Evolutionary conservation across 2,329 filamentous ascomycete species (phyloP), one percentile per base, ranked within the genome.

Genomic region (Fusarium irregulare): DNA sequence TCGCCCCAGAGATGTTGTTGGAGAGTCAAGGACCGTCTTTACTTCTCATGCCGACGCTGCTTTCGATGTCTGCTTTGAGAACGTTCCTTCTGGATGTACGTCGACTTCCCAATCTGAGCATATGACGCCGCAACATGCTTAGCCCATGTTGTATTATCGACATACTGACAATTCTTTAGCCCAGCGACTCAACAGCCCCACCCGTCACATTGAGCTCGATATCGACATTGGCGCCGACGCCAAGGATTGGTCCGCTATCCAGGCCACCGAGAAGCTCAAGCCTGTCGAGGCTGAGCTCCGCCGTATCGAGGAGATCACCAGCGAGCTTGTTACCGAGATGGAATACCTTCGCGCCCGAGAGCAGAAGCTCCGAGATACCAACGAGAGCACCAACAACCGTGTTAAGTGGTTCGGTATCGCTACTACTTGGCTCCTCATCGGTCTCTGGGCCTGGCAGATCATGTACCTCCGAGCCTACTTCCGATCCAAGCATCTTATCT

Each of bases 361-460:
- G 86, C 94, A 97, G 88, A 97, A 93, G 86, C 88, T 99, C 76
- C 88, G 96, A 80, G 95, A 99, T 84, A 99, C 96, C 75, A 99
- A 99, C 82, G 96, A 99, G 91, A 98, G 95, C 86, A 99, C 96
- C 73, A 99, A 99, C 84, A 96, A 92, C 83, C 89, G 96, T 64
- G 96, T 99, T 77, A 99, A 98, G 86, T 98, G 93, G 94, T 99
- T 99, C 82, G 95, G 95, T 50, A 90, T 98, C 80, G 89, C 91
- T 72, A 98, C 95, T 28, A 98, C 97, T 84, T 92, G 93, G 68
- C 91, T 98, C 86, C 84, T 99, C 75, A 86, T 98, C 73, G 93
- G 89, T 34, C 85, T 99, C 75, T 97, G 96, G 81, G 94, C 85
- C 44, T 99, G 96, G 96, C 96, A 99, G 89, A 93, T 99, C 78